Conservation (phyloP, 176 grass and related monocot species). For the Hyparrhenia diplandra region DNA sequence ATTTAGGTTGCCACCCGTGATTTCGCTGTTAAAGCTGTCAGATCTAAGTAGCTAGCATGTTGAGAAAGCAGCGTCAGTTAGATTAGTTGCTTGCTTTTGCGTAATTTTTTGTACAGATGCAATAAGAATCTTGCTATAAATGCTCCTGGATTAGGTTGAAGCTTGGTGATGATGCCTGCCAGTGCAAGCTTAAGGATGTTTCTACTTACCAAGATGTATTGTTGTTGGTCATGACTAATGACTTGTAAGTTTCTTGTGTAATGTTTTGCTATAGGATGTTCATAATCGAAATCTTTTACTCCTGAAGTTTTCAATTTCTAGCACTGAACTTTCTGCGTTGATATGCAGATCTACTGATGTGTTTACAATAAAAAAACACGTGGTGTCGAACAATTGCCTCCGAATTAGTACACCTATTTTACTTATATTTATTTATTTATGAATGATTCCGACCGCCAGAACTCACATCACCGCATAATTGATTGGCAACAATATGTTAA, state of each 20-base stretch:
- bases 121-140: conserved; percentile 4
- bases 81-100: background rate
- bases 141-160: conserved; percentile 20
- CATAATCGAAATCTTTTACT: background rate
- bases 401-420: too few relatives aligned
- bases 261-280: background rate
- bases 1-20: too few relatives aligned
- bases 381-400: too few relatives aligned
- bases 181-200: background rate
- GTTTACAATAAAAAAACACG: too few relatives aligned
- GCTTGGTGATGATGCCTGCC: background rate
- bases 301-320: background rate
- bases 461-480: too few relatives aligned
- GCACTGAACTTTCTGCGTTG: background rate
- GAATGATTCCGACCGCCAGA: too few relatives aligned
- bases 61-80: background rate
- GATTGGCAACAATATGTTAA: too few relatives aligned
- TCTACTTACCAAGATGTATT: conserved; percentile 12
- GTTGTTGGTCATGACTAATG: background rate
- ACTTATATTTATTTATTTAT: too few relatives aligned
- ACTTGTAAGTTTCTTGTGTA: background rate
- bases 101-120: conserved; percentile 35
- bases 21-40: background rate
- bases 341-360: too few relatives aligned
- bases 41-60: background rate